These are phyloP conservation scores for Saksenaea oblongispora DNA, from an alignment of 371 early-diverging fungal species.

Conservation along the genomic window DNA sequence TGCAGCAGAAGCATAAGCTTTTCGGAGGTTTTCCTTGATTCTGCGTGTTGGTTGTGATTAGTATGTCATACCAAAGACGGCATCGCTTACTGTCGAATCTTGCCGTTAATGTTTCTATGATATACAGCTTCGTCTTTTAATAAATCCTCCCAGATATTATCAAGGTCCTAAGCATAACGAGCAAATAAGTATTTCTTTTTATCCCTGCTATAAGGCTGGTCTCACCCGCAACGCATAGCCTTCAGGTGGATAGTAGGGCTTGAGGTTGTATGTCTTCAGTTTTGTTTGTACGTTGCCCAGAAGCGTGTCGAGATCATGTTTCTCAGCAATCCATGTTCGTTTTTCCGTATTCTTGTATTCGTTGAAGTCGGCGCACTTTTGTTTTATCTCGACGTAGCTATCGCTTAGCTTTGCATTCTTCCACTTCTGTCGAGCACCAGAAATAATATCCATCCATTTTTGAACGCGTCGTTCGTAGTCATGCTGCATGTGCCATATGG, in stretches of 20 bases:
- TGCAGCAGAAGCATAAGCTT: slow-evolving; percentile 77
- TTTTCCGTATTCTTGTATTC: slow-evolving; percentile 83
- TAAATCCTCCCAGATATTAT: slow-evolving; percentile 73
- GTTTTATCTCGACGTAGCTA: slow-evolving; percentile 76
- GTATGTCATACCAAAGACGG: not conserved
- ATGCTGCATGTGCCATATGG: slow-evolving; percentile 87
- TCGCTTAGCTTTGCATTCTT: slow-evolving; percentile 58
- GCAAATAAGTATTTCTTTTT: not conserved
- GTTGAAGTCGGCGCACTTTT: slow-evolving; percentile 72
- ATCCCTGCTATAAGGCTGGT: not conserved
- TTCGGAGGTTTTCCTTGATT: slow-evolving; percentile 75
- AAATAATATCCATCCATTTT: slow-evolving; percentile 66
- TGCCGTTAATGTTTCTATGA: slow-evolving; percentile 76
- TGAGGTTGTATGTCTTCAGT: slow-evolving; percentile 88
- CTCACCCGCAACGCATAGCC: slow-evolving; percentile 63
- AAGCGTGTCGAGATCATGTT: slow-evolving; percentile 84
- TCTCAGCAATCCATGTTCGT: slow-evolving; percentile 88
- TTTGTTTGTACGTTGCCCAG: slow-evolving; percentile 95
- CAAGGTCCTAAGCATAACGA: slow-evolving; percentile 63
- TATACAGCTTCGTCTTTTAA: slow-evolving; percentile 75
- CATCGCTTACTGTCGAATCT: slow-evolving; percentile 72
- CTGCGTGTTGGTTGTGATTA: slow-evolving; percentile 28
- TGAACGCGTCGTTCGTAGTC: slow-evolving; percentile 85
- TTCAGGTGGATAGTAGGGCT: slow-evolving; percentile 80
- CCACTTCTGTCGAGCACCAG: slow-evolving; percentile 68